phyloP scores from a whole-genome alignment of 805 yeast species.

The Cyberlindnera mississippiensis region DNA sequence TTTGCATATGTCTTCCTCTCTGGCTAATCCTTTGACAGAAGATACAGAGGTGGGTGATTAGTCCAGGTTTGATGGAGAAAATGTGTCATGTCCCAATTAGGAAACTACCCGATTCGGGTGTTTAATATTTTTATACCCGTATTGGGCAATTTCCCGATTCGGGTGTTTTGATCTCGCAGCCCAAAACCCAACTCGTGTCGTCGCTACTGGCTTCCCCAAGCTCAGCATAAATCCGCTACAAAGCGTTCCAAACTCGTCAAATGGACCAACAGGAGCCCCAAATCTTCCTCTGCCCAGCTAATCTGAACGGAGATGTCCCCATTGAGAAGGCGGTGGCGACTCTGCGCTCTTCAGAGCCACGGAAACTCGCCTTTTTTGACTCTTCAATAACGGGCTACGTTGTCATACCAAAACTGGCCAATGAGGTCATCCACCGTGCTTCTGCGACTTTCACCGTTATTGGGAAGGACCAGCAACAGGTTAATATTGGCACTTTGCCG shows the following conservation, averaged over 20 bases:
- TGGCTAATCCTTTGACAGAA: too few relatives aligned
- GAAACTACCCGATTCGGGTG: not conserved
- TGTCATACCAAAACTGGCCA: not conserved
- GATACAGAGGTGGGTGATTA: too few relatives aligned
- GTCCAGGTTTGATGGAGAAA: too few relatives aligned
- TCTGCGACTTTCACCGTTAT: not conserved
- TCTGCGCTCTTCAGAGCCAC: slow-evolving; percentile 1
- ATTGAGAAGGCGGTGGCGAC: not conserved
- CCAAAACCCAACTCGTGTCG: too few relatives aligned
- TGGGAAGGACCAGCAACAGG: not conserved
- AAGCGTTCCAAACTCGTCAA: too few relatives aligned
- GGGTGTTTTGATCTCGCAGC: not conserved
- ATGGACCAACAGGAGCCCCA: not conserved
- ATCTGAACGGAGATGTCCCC: not conserved
- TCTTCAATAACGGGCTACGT: slow-evolving; percentile 7
- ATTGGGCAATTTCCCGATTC: not conserved
- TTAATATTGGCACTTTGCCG: not conserved
- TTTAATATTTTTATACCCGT: not conserved
- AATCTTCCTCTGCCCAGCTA: not conserved
- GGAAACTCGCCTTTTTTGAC: slow-evolving; percentile 11
- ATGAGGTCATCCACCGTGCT: not conserved
- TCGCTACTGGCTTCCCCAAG: too few relatives aligned
- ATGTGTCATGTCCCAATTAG: not conserved
- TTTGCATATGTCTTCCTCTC: too few relatives aligned
- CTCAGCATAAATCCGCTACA: too few relatives aligned